These are phyloP conservation scores for Neofusicoccum umdonicola DNA, from an alignment of 2,329 filamentous ascomycete species.

Conservation along the genomic window DNA sequence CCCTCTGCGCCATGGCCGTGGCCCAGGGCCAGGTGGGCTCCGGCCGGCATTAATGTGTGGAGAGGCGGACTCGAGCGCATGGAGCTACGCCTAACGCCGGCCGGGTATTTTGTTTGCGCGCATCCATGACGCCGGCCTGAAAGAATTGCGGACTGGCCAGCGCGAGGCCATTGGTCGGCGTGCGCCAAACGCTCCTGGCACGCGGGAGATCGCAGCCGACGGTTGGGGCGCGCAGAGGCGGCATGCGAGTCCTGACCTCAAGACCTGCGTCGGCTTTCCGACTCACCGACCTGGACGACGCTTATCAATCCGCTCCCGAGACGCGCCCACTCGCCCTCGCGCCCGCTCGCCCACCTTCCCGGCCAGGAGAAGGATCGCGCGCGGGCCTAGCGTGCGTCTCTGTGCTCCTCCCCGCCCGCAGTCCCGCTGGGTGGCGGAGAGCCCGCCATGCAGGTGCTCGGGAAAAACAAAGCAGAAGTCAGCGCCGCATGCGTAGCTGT, in stretches of 20 bases:
- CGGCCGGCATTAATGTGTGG: slow-evolving; percentile 1
- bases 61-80: neutral
- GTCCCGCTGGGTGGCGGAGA: too few species aligned
- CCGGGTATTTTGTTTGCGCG: neutral
- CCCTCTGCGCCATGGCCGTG: neutral
- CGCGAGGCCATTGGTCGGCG: neutral
- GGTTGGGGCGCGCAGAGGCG: neutral
- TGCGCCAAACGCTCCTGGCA: neutral
- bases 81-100: slow-evolving; percentile 14
- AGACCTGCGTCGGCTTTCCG: slow-evolving; percentile 1
- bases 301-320: neutral
- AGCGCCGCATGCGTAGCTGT: neutral
- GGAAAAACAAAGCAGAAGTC: neutral
- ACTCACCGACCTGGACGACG: neutral
- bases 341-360: slow-evolving; percentile 6
- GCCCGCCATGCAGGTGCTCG: neutral
- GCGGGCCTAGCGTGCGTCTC: too few species aligned
- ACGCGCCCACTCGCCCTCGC: neutral
- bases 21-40: neutral
- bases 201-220: neutral
- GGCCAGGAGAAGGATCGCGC: neutral
- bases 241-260: slow-evolving; percentile 7
- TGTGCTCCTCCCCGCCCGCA: too few species aligned
- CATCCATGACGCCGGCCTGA: neutral
- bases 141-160: neutral